Conservation (phyloP, 1,139 yeast genomes). For the Lodderomyces elongisporus region DNA sequence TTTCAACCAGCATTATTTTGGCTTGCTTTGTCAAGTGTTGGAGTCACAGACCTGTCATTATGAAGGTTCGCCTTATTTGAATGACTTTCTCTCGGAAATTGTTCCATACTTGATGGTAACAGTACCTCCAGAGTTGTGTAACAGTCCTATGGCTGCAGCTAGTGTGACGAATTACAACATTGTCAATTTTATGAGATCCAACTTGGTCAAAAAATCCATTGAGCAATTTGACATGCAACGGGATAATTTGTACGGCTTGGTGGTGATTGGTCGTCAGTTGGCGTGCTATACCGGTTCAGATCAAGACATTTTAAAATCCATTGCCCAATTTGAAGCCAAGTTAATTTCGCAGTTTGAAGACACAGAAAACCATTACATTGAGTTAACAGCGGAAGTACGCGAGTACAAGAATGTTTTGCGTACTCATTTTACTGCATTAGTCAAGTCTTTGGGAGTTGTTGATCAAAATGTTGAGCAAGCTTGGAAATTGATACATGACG, state of each 20-base stretch:
- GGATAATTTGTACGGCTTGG: conserved; percentile 35
- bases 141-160: conserved; percentile 8
- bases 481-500: neutral
- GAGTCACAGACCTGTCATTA: conserved; percentile 33
- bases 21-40: conserved; percentile 30
- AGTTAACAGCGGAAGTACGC: conserved; percentile 31
- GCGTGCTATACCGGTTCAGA: conserved; percentile 15
- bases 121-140: conserved; percentile 6
- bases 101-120: conserved; percentile 18
- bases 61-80: conserved; percentile 17
- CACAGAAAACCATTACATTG: conserved; percentile 44
- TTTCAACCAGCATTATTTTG: conserved; percentile 28
- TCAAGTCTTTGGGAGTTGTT: neutral
- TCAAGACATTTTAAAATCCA: conserved; percentile 15
- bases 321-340: conserved; percentile 31
- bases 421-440: conserved; percentile 14
- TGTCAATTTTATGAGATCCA: conserved; percentile 26
- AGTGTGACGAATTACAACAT: conserved; percentile 13
- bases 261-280: conserved; percentile 22
- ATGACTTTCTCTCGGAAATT: conserved; percentile 32
- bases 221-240: conserved; percentile 24
- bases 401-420: conserved; percentile 21
- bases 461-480: neutral
- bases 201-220: conserved; percentile 25
- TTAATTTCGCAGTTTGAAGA: conserved; percentile 49